Conservation (phyloP, 2,329 filamentous ascomycete genomes). For the Acrocalymma vagum region DNA sequence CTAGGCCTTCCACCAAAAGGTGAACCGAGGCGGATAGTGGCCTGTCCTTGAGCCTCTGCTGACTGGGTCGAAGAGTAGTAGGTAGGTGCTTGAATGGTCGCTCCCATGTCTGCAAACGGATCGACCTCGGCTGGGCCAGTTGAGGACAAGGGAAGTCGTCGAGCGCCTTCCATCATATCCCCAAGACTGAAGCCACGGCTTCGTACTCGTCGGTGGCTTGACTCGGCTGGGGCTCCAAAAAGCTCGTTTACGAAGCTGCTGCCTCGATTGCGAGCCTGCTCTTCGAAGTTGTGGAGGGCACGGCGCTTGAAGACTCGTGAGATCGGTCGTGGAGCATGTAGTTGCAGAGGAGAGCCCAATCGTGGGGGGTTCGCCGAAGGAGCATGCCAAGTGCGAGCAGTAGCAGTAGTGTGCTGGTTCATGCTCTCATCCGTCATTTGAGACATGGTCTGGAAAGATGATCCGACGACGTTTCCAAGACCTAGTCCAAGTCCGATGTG, state of each 20-base stretch:
- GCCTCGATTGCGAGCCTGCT: slow-evolving; percentile 46
- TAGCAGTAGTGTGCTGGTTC: slow-evolving; percentile 34
- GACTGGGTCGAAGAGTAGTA: slow-evolving; percentile 24
- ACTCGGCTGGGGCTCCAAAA: slow-evolving; percentile 57
- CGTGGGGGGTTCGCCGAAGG: slow-evolving; percentile 33
- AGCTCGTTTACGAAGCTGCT: slow-evolving; percentile 55
- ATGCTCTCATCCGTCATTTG: slow-evolving; percentile 34
- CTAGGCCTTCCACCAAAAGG: slow-evolving; percentile 54
- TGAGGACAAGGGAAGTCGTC: slow-evolving; percentile 63
- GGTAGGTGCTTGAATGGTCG: slow-evolving; percentile 36
- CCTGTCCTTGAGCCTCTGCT: slow-evolving; percentile 40
- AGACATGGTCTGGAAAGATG: slow-evolving; percentile 51
- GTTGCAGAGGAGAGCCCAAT: slow-evolving; percentile 62
- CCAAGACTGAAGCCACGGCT: slow-evolving; percentile 70
- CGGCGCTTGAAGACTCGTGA: slow-evolving; percentile 66
- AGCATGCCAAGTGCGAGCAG: slow-evolving; percentile 46
- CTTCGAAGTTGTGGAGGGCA: slow-evolving; percentile 63
- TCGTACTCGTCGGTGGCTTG: slow-evolving; percentile 64
- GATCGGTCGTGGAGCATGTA: slow-evolving; percentile 61
- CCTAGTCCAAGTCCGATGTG: slow-evolving; percentile 57
- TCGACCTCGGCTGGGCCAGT: slow-evolving; percentile 53
- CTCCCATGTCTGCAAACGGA: slow-evolving; percentile 31
- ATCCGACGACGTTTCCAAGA: slow-evolving; percentile 51
- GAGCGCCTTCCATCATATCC: slow-evolving; percentile 60
- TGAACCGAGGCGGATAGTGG: slow-evolving; percentile 55